Evolutionary conservation across 495 filamentous ascomycete species (phyloP).

Genomic region (Penicillium dipodomyicola): DNA sequence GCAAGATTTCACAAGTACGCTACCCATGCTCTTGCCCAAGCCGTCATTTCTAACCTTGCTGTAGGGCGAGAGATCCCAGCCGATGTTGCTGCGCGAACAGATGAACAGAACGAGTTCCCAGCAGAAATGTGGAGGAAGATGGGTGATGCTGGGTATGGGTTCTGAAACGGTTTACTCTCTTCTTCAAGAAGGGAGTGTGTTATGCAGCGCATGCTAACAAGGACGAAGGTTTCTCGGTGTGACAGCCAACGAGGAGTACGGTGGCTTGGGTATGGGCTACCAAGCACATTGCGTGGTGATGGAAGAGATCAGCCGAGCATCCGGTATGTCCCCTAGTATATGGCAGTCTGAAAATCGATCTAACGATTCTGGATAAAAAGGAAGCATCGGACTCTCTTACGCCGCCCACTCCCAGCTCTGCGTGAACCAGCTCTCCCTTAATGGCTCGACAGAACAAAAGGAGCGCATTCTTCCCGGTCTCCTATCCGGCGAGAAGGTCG

Average conservation of each 20-base stretch:
- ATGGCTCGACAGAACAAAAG: conserved; percentile 80
- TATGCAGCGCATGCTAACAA: conserved; percentile 2
- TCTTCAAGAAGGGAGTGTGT: not conserved
- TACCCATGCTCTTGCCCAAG: not conserved
- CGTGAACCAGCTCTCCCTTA: conserved; percentile 92
- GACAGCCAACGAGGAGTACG: conserved; percentile 91
- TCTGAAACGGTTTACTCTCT: not conserved
- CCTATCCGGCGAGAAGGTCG: conserved; percentile 77
- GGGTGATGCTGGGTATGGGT: conserved; percentile 68
- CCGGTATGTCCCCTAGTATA: conserved; percentile 39
- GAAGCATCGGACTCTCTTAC: conserved; percentile 88
- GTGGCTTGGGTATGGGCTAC: conserved; percentile 89
- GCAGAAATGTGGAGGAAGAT: conserved; percentile 90
- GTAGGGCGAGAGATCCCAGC: conserved; percentile 65
- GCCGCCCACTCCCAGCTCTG: conserved; percentile 96
- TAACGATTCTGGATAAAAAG: conserved; percentile 31
- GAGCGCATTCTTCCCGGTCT: conserved; percentile 73
- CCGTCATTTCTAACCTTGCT: conserved; percentile 9
- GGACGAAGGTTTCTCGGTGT: conserved; percentile 72
- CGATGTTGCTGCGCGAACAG: conserved; percentile 76
- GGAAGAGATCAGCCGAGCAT: conserved; percentile 78
- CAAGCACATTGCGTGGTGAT: conserved; percentile 96
- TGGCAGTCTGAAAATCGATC: not conserved
- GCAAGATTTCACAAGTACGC: conserved; percentile 78
- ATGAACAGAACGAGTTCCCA: conserved; percentile 86